Conservation (phyloP, 495 filamentous ascomycete species). For the Aspergillus biplanus region DNA sequence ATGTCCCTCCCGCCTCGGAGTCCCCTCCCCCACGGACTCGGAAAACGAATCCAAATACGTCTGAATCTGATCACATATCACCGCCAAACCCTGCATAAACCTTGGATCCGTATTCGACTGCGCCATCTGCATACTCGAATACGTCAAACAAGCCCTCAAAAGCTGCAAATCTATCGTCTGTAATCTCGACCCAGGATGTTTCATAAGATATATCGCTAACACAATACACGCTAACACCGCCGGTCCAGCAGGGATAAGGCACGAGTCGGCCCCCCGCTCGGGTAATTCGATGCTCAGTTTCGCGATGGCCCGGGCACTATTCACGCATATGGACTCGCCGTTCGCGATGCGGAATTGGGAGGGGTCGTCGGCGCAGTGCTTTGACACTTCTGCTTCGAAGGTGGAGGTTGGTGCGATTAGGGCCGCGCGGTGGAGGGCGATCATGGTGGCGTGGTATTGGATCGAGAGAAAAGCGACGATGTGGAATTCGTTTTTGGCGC, state of each 20-base stretch:
- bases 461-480: conserved; percentile 19
- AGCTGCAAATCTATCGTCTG: conserved; percentile 20
- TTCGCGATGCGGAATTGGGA: conserved; percentile 13
- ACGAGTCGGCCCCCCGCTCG: conserved; percentile 2
- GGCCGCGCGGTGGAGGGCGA: conserved; percentile 22
- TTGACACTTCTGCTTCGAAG: conserved; percentile 14
- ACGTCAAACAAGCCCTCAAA: conserved; percentile 17
- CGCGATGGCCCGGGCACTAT: conserved; percentile 22
- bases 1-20: too few relatives aligned
- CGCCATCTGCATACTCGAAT: conserved; percentile 8
- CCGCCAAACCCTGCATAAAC: conserved; percentile 11
- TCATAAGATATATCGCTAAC: conserved; percentile 22
- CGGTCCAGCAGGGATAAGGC: conserved; percentile 12
- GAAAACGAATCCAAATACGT: background rate
- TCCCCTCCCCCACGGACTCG: too few relatives aligned
- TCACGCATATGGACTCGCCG: conserved; percentile 21
- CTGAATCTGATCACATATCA: conserved; percentile 16
- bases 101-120: conserved; percentile 10
- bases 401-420: conserved; percentile 19
- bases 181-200: conserved; percentile 11
- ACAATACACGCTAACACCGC: conserved; percentile 19
- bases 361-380: conserved; percentile 13
- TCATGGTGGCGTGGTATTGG: conserved; percentile 18
- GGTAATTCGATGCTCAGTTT: conserved; percentile 22
- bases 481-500: conserved; percentile 11